phyloP scores from a whole-genome alignment of 2,329 filamentous ascomycete genomes.

The Fusarium euwallaceae region DNA sequence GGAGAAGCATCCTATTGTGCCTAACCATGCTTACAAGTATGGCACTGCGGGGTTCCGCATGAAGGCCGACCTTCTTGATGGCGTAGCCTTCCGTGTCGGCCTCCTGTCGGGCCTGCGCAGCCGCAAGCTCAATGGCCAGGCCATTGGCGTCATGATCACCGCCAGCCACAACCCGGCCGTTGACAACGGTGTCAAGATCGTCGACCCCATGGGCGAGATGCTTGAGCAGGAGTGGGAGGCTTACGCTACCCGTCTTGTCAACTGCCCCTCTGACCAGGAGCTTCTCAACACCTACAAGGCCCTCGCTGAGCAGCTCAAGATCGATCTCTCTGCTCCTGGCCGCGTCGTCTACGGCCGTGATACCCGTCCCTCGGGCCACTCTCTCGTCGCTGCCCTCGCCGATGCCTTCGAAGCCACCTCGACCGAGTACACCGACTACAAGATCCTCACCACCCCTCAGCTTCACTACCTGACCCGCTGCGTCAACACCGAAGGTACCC shows the following conservation, averaged over 20 bases:
- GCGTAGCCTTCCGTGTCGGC: constrained; percentile 92
- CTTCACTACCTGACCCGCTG: constrained; percentile 96
- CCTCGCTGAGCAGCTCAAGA: constrained; percentile 80
- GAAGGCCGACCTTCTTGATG: constrained; percentile 85
- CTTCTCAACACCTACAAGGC: constrained; percentile 82
- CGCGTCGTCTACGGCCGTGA: constrained; percentile 92
- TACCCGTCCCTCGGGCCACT: constrained; percentile 91
- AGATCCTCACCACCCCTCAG: constrained; percentile 95
- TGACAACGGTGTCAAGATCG: constrained; percentile 95
- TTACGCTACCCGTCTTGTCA: constrained; percentile 90
- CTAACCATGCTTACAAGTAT: constrained; percentile 71
- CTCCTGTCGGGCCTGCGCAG: constrained; percentile 90
- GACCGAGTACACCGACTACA: constrained; percentile 84
- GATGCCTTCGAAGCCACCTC: constrained; percentile 83
- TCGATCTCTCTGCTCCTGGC: constrained; percentile 77
- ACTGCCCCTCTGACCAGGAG: constrained; percentile 80
- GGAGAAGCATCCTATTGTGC: constrained; percentile 71
- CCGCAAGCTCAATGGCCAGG: constrained; percentile 88
- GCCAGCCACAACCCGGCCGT: constrained; percentile 91
- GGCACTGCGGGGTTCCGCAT: constrained; percentile 78
- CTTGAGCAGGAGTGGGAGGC: constrained; percentile 95
- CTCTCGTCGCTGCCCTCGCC: constrained; percentile 82
- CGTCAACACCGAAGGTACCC: constrained; percentile 90
- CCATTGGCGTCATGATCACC: constrained; percentile 97
- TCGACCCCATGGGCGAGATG: constrained; percentile 99